phyloP scores from a whole-genome alignment of 148 eudicot species.

The Limonium bicolor region DNA sequence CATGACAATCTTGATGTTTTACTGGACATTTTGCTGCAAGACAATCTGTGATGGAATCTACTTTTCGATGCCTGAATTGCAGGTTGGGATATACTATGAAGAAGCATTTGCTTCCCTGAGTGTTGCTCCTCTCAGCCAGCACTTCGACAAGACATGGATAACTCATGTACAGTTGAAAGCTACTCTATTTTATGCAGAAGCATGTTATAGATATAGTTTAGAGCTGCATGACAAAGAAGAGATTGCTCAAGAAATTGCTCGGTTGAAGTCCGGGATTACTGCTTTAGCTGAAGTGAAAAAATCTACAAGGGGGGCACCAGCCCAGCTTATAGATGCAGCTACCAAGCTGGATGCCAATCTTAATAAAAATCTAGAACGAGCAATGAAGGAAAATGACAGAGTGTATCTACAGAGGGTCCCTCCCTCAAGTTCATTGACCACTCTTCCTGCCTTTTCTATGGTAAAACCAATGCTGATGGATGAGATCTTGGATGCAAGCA shows the following conservation, averaged over 20 bases:
- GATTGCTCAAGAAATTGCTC: conserved; percentile 88
- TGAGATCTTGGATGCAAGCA: conserved; percentile 84
- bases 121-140: conserved; percentile 73
- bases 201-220: conserved; percentile 81
- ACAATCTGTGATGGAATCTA: too few relatives aligned
- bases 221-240: conserved; percentile 98
- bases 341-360: conserved; percentile 60
- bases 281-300: conserved; percentile 63
- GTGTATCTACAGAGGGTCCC: conserved; percentile 97
- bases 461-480: conserved; percentile 70
- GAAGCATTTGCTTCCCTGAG: conserved; percentile 77
- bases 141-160: conserved; percentile 81
- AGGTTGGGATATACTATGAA: conserved; percentile 89
- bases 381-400: conserved; percentile 92
- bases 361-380: conserved; percentile 70
- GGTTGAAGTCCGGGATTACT: conserved; percentile 61
- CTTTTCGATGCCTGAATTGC: conserved; percentile 4
- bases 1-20: too few relatives aligned
- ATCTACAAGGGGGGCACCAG: conserved; percentile 63
- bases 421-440: conserved; percentile 47
- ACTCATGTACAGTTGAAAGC: conserved; percentile 92
- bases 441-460: conserved; percentile 73
- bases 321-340: conserved; percentile 82
- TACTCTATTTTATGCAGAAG: conserved; percentile 84
- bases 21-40: too few relatives aligned